phyloP scores from a whole-genome alignment of 768 basidiomycete genomes.

The Coprinopsis cinerea region DNA sequence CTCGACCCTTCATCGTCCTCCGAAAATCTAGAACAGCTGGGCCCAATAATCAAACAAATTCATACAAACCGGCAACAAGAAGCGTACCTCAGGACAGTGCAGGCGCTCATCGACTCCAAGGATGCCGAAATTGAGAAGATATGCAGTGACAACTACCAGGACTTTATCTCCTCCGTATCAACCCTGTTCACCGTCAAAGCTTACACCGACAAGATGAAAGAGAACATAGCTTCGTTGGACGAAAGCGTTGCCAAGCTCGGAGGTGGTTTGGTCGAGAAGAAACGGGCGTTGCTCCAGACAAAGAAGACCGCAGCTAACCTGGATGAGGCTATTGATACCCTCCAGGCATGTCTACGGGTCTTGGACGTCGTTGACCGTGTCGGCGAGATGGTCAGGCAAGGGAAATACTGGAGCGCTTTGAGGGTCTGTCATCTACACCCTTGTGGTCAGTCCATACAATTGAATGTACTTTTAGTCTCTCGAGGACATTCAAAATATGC shows the following conservation, averaged over 20 bases:
- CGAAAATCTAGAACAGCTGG: conserved; percentile 93
- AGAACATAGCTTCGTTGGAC: conserved; percentile 88
- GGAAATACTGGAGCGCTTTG: conserved; percentile 95
- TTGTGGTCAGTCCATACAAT: conserved; percentile 25
- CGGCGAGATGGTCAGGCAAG: conserved; percentile 86
- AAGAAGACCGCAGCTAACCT: conserved; percentile 92
- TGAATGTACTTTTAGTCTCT: conserved; percentile 61
- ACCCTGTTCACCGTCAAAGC: conserved; percentile 94
- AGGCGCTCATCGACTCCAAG: conserved; percentile 87
- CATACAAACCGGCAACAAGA: conserved; percentile 86
- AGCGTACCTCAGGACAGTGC: conserved; percentile 78
- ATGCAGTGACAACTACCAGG: conserved; percentile 95
- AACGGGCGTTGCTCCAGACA: conserved; percentile 80
- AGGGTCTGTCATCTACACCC: conserved; percentile 58
- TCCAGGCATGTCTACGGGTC: conserved; percentile 89
- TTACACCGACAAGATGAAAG: conserved; percentile 89
- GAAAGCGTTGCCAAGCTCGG: conserved; percentile 85
- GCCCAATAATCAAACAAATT: conserved; percentile 91
- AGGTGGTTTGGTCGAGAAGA: conserved; percentile 86
- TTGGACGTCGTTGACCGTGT: conserved; percentile 91
- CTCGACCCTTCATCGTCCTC: conserved; percentile 83
- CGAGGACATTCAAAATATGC: conserved; percentile 91
- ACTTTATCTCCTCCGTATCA: conserved; percentile 96
- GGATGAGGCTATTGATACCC: conserved; percentile 93
- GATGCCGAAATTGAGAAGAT: conserved; percentile 95